A percentile compares a stretch with the other conserved stretches of the same genome.
Conservation (phyloP, 257 asterid species). For the Coffea eugenioides region DNA sequence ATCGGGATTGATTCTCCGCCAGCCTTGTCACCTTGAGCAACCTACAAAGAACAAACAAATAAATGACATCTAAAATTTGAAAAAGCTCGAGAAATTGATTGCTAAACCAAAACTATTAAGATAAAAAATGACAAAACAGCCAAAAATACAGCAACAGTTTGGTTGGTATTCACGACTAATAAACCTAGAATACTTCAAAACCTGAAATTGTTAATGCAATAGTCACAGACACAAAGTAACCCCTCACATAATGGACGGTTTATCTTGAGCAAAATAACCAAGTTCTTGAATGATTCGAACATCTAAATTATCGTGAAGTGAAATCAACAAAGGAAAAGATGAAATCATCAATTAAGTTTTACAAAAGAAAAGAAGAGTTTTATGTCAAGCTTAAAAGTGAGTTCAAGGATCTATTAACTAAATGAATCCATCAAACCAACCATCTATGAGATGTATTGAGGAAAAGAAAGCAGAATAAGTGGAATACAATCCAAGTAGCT, state of each 20-base stretch:
- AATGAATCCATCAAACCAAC: background rate
- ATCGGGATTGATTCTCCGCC: constrained; percentile 99
- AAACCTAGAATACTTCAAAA: background rate
- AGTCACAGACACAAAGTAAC: background rate
- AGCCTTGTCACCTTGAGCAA: constrained; percentile 82
- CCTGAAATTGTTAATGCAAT: background rate
- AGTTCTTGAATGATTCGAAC: background rate
- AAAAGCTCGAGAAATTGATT: constrained; percentile 4
- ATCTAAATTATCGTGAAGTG: background rate
- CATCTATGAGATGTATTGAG: background rate
- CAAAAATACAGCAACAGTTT: background rate
- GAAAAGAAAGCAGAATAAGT: background rate
- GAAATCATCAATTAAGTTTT: background rate
- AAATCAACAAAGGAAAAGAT: background rate
- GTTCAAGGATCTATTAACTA: background rate
- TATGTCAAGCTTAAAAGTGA: background rate
- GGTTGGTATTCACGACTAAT: background rate
- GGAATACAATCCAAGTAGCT: background rate
- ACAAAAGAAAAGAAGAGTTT: background rate
- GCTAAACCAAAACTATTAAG: background rate
- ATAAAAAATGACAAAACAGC: background rate
- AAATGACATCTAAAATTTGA: background rate
- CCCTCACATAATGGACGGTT: background rate
- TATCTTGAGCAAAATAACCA: background rate
- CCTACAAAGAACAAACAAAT: constrained; percentile 44